Conservation (phyloP, 257 asterid genomes). For the Perilla frutescens region DNA sequence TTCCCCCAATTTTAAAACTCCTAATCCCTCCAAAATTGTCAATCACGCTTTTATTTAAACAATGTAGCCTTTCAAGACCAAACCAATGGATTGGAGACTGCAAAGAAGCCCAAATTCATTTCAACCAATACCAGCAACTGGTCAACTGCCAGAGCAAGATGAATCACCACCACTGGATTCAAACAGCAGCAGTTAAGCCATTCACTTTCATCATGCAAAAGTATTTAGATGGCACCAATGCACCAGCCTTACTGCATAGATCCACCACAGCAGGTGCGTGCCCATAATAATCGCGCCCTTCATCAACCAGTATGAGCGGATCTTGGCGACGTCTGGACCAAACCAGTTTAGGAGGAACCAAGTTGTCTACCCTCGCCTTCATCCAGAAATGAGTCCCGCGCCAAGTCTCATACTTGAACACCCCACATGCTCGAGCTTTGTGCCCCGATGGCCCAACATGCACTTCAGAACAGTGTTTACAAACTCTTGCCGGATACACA, state of each 20-base stretch:
- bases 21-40: too few relatives aligned
- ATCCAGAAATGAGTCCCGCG: constrained; percentile 76
- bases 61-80: too few relatives aligned
- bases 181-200: constrained; percentile 61
- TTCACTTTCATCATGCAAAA: constrained; percentile 75
- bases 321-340: constrained; percentile 85
- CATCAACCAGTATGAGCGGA: constrained; percentile 62
- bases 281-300: constrained; percentile 78
- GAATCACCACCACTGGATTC: neutral
- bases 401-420: constrained; percentile 69
- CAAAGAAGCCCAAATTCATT: neutral
- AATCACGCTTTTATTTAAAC: too few relatives aligned
- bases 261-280: constrained; percentile 89
- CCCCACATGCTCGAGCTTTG: constrained; percentile 84
- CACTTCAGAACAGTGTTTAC: constrained; percentile 81
- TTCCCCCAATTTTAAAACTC: too few relatives aligned
- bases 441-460: constrained; percentile 90
- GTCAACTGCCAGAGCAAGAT: neutral
- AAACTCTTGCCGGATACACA: constrained; percentile 79
- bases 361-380: constrained; percentile 76
- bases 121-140: neutral
- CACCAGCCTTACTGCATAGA: constrained; percentile 85
- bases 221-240: constrained; percentile 70
- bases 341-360: constrained; percentile 73
- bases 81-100: neutral